A percentile compares a stretch with the other conserved stretches of the same genome.
Conservation (phyloP, 2,329 filamentous ascomycete genomes). For the Colletotrichum australisinense region DNA sequence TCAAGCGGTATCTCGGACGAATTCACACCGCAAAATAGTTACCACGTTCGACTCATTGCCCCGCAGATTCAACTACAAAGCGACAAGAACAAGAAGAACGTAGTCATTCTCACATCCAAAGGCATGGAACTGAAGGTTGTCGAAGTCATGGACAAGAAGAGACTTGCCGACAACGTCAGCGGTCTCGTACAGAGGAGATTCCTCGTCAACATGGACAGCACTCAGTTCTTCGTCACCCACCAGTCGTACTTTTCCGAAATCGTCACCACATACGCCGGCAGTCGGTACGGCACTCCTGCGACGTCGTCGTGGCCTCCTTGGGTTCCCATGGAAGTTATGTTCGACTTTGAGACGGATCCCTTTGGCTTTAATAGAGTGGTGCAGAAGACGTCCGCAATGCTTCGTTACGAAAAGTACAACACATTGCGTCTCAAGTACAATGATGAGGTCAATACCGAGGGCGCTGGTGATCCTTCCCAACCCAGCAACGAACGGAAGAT, state of each 20-base stretch:
- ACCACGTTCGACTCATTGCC: conserved; percentile 93
- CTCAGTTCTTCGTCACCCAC: conserved; percentile 97
- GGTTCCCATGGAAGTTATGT: conserved; percentile 99
- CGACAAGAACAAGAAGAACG: conserved; percentile 96
- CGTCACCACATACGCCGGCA: conserved; percentile 93
- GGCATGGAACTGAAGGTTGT: conserved; percentile 98
- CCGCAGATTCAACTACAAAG: conserved; percentile 98
- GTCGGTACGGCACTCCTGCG: conserved; percentile 86
- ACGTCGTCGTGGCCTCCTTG: conserved; percentile 96
- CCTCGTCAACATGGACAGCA: conserved; percentile 94
- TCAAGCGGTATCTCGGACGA: conserved; percentile 85
- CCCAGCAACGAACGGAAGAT: conserved; percentile 81
- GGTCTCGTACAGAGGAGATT: conserved; percentile 96
- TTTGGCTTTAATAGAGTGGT: conserved; percentile 99
- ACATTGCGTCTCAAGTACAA: conserved; percentile 96
- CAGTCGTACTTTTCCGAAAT: conserved; percentile 89
- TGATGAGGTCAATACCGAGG: conserved; percentile 83
- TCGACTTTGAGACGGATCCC: conserved; percentile 91
- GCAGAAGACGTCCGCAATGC: conserved; percentile 92
- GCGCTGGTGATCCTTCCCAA: conserved; percentile 60
- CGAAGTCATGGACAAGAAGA: conserved; percentile 95
- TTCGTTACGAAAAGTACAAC: conserved; percentile 99
- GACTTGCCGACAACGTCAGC: conserved; percentile 91
- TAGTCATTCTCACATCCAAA: conserved; percentile 96
- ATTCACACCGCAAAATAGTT: conserved; percentile 91